phyloP scores from a whole-genome alignment of 1,284 basidiomycete genomes.

The Albatrellus sp. region DNA sequence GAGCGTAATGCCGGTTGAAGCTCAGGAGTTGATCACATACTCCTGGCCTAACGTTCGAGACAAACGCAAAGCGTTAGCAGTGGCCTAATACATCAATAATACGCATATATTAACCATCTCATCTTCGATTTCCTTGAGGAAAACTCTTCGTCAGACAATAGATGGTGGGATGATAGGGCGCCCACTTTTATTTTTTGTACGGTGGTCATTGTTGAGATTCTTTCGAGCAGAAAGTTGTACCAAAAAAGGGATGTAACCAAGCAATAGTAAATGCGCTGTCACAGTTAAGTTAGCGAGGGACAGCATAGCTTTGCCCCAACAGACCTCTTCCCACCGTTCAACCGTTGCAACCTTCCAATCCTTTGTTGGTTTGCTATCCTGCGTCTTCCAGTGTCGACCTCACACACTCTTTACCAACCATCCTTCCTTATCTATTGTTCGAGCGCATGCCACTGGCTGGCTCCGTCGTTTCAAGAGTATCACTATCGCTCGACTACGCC shows the following conservation, averaged over 20 bases:
- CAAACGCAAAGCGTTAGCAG: slow-evolving; percentile 3
- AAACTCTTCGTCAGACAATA: slow-evolving; percentile 5
- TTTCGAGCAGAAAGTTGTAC: slow-evolving; percentile 9
- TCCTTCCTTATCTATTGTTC: slow-evolving; percentile 5
- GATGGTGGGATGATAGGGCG: slow-evolving; percentile 11
- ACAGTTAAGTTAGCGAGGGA: neutral
- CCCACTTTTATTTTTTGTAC: slow-evolving; percentile 81
- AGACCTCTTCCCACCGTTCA: neutral
- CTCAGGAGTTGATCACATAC: slow-evolving; percentile 16
- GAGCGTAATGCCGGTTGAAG: slow-evolving; percentile 3
- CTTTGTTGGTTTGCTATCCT: slow-evolving; percentile 8
- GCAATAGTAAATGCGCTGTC: neutral
- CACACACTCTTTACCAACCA: neutral
- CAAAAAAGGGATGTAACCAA: slow-evolving; percentile 1
- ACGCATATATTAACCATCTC: slow-evolving; percentile 59
- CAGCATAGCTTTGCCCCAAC: neutral
- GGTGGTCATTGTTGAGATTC: slow-evolving; percentile 54
- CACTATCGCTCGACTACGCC: slow-evolving; percentile 16
- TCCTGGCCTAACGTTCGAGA: slow-evolving; percentile 21
- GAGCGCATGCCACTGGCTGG: slow-evolving; percentile 57
- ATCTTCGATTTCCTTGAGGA: slow-evolving; percentile 79
- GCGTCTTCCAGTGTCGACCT: neutral
- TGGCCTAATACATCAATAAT: slow-evolving; percentile 3
- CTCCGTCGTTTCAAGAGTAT: slow-evolving; percentile 25
- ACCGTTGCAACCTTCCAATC: neutral